Conservation (phyloP, 2,329 filamentous ascomycete genomes). For the Colletotrichum destructivum region DNA sequence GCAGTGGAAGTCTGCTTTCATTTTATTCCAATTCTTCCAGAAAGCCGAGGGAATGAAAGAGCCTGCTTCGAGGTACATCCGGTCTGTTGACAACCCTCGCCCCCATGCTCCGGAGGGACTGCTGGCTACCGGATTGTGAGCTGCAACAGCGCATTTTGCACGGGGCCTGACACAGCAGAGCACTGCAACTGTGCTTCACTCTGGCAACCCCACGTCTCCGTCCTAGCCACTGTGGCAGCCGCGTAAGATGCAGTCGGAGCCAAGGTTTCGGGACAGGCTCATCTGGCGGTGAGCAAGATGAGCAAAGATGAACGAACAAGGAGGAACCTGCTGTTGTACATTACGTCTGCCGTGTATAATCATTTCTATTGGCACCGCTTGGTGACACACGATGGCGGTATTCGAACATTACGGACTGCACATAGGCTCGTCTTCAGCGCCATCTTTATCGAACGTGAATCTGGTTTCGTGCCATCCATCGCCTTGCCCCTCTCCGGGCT, state of each 20-base stretch:
- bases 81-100: conserved; percentile 6
- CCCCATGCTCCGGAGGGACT: conserved; percentile 3
- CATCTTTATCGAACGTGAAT: conserved; percentile 32
- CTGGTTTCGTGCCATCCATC: conserved; percentile 10
- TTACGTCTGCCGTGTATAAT: conserved; percentile 9
- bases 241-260: conserved; percentile 36
- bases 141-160: conserved; percentile 17
- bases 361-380: conserved; percentile 4
- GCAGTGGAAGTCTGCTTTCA: conserved; percentile 7
- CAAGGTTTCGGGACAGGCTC: conserved; percentile 28
- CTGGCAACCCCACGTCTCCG: conserved; percentile 20
- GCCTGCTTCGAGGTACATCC: not conserved
- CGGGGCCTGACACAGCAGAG: not conserved
- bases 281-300: conserved; percentile 38
- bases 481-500: too few relatives aligned
- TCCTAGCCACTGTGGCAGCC: conserved; percentile 12
- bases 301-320: conserved; percentile 16
- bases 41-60: not conserved
- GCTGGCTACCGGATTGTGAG: conserved; percentile 18
- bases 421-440: conserved; percentile 1
- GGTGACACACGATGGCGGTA: conserved; percentile 1
- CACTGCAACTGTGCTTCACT: not conserved
- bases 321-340: conserved; percentile 29
- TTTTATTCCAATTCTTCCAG: conserved; percentile 3
- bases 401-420: too few relatives aligned